Percentiles rank a stretch among this genome's conserved stretches.
These are phyloP conservation scores for Ichthyophthirius multifiliis DNA, from an alignment of 169 alveolate genomes.

Conservation along the genomic window DNA sequence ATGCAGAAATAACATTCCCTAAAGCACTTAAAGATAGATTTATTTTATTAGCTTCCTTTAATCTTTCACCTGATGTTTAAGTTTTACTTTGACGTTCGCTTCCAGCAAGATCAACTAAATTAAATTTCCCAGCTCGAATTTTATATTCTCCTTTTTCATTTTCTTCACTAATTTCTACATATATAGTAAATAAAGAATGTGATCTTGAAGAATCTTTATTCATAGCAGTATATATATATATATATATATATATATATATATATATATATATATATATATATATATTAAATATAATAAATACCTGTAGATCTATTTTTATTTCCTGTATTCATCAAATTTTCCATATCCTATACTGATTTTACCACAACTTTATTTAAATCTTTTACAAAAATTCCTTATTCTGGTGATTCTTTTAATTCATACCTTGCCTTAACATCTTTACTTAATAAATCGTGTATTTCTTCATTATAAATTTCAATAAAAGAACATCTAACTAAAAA, in stretches of 20 bases:
- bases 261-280: neutral
- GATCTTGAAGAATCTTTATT: conserved; percentile 22
- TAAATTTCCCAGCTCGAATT: conserved; percentile 62
- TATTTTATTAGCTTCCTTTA: conserved; percentile 64
- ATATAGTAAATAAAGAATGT: conserved; percentile 83
- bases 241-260: neutral
- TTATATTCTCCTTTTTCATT: conserved; percentile 53
- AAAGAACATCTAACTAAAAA: conserved; percentile 76
- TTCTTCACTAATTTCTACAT: conserved; percentile 77
- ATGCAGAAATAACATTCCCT: conserved; percentile 41
- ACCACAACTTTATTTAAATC: conserved; percentile 78
- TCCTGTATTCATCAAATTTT: conserved; percentile 70
- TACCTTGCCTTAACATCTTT: conserved; percentile 78
- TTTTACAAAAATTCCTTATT: conserved; percentile 89
- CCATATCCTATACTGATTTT: conserved; percentile 62
- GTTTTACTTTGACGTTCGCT: conserved; percentile 70
- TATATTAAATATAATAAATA: too few species aligned
- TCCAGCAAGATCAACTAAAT: conserved; percentile 85
- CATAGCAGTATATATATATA: conserved; percentile 35
- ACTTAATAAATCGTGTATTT: conserved; percentile 87
- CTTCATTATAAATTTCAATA: conserved; percentile 86
- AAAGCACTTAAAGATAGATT: conserved; percentile 37
- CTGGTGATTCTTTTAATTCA: conserved; percentile 88
- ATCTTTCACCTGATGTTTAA: conserved; percentile 64
- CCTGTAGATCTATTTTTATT: conserved; percentile 60